Base-by-base conservation (phyloP, 768 basidiomycete species). In the Holtermanniella nyarrowii region DNA sequence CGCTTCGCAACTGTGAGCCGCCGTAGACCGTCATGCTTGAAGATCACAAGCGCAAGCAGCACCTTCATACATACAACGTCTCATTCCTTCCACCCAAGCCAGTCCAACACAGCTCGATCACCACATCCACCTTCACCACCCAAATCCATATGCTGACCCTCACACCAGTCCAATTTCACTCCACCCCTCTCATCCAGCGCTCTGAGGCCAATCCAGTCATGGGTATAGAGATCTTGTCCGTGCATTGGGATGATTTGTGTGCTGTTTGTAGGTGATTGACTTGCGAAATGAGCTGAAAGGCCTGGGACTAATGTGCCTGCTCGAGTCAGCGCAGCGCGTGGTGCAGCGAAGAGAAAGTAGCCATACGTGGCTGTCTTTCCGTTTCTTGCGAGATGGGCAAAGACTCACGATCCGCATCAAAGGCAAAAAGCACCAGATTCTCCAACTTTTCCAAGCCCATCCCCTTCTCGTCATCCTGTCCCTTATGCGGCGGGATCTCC, bases 111-210 rank as follows among this genome's bases (percentile, higher is more conserved):
- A 22, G 68, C 47, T 46, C 48, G 40, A 43, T 53, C 49, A 3
- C 53, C 67, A 52, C 69, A 71, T 4, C 61, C 67, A 22, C 59
- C 57, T 24, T 53, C 54, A 20, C 56, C 55, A 12, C 56, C 59
- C 26, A 71, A 52, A 52, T 71, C 67, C 69, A 71, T 71, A 56
- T 71, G 69, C 46, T 65, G 55, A 3, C 69, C 69, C 14, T 60
- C 58, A 54, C 69, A 71, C 42, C 55, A 58, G 27, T 60, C 59
- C 12, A 60, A 48, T 4, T 50, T 39, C 42, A 68, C 42, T 22
- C 46, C 48, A 2, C 60, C 61, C 12, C 26, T 39, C 37, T 63
- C 56, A 45, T 61, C 53, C 16, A 71, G 53, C 11, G 44, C 25
- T 24, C 46, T 44, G 11, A 71, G 55, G 13, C 69, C 69, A 26